Evolutionary conservation across 805 yeast species (phyloP).

Genomic region (Naumovozyma castellii): DNA sequence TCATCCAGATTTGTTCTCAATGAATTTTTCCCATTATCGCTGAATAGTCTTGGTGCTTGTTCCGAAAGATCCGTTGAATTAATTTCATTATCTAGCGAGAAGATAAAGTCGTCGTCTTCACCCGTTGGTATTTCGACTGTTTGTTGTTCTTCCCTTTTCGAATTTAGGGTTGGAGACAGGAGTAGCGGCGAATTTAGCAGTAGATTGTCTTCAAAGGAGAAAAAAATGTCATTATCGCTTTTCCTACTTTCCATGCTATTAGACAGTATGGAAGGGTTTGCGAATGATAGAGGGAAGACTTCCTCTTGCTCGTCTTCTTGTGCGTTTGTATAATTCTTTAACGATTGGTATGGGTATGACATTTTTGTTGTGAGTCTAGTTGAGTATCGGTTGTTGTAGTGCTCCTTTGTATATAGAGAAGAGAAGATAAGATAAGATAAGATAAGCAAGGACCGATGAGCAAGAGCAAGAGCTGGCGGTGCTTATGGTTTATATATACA

Average conservation of each 20-base stretch:
- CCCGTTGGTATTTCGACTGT: background rate
- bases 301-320: constrained; percentile 6
- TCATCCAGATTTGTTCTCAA: constrained; percentile 4
- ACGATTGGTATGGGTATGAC: background rate
- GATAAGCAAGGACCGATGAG: no score
- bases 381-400: constrained; percentile 1
- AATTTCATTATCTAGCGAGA: constrained; percentile 4
- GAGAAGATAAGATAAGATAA: no score
- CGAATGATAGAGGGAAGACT: constrained; percentile 9
- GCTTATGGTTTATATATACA: no score
- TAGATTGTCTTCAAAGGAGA: constrained; percentile 5
- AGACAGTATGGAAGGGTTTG: constrained; percentile 5
- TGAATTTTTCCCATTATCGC: background rate
- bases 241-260: constrained; percentile 2
- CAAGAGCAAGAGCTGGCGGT: no score
- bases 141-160: background rate
- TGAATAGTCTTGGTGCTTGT: constrained; percentile 1
- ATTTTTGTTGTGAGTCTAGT: background rate
- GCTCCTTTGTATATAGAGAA: no score
- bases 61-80: constrained; percentile 1
- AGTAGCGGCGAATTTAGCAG: constrained; percentile 3
- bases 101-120: constrained; percentile 5
- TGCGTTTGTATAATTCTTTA: no score
- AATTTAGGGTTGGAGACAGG: background rate
- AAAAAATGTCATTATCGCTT: constrained; percentile 1